Evolutionary conservation across 1,139 yeast genomes (phyloP).

Genomic region (Pichia sp.): DNA sequence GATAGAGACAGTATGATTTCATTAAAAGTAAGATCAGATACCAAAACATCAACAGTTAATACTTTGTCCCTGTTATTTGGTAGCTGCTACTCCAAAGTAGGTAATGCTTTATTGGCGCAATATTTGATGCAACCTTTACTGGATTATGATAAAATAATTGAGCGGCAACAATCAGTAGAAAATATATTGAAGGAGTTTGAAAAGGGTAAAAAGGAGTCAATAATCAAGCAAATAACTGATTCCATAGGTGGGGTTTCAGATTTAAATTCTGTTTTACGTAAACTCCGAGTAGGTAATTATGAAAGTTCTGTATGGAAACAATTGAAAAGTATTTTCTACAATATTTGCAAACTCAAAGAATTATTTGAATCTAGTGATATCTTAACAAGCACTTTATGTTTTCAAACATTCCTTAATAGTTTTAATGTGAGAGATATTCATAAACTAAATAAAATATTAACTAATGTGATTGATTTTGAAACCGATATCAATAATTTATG

Average conservation of each 20-base stretch:
- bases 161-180: conserved; percentile 29
- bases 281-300: conserved; percentile 27
- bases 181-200: conserved; percentile 21
- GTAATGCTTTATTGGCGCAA: conserved; percentile 27
- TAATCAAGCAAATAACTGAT: conserved; percentile 9
- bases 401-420: conserved; percentile 1
- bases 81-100: conserved; percentile 28
- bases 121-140: conserved; percentile 34
- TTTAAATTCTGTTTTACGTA: conserved; percentile 22
- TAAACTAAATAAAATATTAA: conserved; percentile 13
- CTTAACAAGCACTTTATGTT: conserved; percentile 3
- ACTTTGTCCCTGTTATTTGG: conserved; percentile 27
- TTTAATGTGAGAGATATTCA: neutral
- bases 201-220: conserved; percentile 13
- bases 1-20: conserved; percentile 33
- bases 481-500: conserved; percentile 28
- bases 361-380: conserved; percentile 3
- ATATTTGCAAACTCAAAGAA: conserved; percentile 14
- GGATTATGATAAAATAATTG: conserved; percentile 22
- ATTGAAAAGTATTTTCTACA: conserved; percentile 21
- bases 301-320: conserved; percentile 27
- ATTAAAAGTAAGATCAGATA: conserved; percentile 21
- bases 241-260: conserved; percentile 27
- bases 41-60: conserved; percentile 18
- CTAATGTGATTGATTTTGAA: conserved; percentile 31